A percentile compares a stretch with the other conserved stretches of the same genome.
phyloP scores from a whole-genome alignment of 1,284 basidiomycete genomes.

The Malassezia brasiliensis region DNA sequence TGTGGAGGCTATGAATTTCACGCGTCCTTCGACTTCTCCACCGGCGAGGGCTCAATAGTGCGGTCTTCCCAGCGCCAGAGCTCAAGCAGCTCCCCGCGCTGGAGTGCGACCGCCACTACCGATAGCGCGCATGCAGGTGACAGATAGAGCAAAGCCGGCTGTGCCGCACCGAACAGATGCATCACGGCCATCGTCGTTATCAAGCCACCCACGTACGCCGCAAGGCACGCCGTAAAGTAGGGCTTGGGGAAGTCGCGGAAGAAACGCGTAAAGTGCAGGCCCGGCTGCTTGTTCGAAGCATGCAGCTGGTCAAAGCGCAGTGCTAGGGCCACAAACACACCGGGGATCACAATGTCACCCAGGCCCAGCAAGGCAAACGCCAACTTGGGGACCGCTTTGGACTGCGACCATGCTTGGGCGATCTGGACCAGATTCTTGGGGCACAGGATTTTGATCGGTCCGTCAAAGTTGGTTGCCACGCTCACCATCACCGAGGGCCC shows the following conservation, averaged over 20 bases:
- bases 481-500: slow-evolving; percentile 45
- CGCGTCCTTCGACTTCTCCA: neutral
- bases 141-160: slow-evolving; percentile 86
- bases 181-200: slow-evolving; percentile 74
- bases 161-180: slow-evolving; percentile 68
- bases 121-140: slow-evolving; percentile 54
- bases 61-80: slow-evolving; percentile 38
- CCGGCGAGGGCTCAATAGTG: neutral
- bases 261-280: slow-evolving; percentile 25
- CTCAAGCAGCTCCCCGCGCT: slow-evolving; percentile 47
- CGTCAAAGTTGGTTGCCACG: slow-evolving; percentile 81
- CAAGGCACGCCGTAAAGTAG: slow-evolving; percentile 67
- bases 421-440: slow-evolving; percentile 47
- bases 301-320: slow-evolving; percentile 69
- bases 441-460: slow-evolving; percentile 63
- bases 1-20: neutral
- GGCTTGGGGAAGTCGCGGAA: slow-evolving; percentile 56
- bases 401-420: slow-evolving; percentile 11
- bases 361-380: slow-evolving; percentile 73
- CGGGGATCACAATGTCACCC: slow-evolving; percentile 80
- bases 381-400: slow-evolving; percentile 13
- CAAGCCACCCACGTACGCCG: slow-evolving; percentile 70
- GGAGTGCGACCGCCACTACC: slow-evolving; percentile 46
- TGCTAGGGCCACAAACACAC: slow-evolving; percentile 77
- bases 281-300: slow-evolving; percentile 49